Percentiles rank a stretch among this genome's conserved stretches.
Evolutionary conservation across 192 early-diverging fungal species (phyloP).

Genomic region (Entomortierella beljakovae): DNA sequence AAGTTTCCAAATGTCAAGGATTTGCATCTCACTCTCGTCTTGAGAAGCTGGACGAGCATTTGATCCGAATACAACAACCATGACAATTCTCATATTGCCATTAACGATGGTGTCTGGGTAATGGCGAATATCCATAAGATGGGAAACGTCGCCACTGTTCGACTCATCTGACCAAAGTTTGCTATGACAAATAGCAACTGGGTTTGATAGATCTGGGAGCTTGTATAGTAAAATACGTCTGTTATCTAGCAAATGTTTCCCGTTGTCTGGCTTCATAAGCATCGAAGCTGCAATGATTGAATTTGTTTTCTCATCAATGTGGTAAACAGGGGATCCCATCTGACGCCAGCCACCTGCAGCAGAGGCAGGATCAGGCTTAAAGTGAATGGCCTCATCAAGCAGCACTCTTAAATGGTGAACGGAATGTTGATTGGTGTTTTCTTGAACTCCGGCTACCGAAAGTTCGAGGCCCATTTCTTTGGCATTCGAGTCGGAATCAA

Average conservation of each 20-base stretch:
- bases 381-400: constrained; percentile 2
- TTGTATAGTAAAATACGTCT: constrained; percentile 17
- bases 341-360: neutral
- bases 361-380: constrained; percentile 1
- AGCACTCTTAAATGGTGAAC: neutral
- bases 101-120: constrained; percentile 5
- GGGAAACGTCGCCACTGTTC: neutral
- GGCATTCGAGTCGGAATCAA: no score
- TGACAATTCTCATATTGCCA: constrained; percentile 25
- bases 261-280: constrained; percentile 5
- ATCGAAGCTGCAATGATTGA: constrained; percentile 32
- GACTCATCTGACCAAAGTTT: constrained; percentile 13
- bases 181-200: constrained; percentile 22
- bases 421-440: neutral
- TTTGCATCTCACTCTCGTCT: neutral
- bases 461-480: no score
- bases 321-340: constrained; percentile 20
- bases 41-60: constrained; percentile 8
- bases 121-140: constrained; percentile 38
- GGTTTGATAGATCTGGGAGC: constrained; percentile 28
- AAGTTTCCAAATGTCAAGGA: constrained; percentile 31
- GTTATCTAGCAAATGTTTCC: neutral
- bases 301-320: constrained; percentile 10
- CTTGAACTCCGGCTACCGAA: neutral
- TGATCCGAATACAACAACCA: constrained; percentile 34